Base-by-base conservation (phyloP, 495 filamentous ascomycete genomes). In the Barbatosphaeria neglecta region DNA sequence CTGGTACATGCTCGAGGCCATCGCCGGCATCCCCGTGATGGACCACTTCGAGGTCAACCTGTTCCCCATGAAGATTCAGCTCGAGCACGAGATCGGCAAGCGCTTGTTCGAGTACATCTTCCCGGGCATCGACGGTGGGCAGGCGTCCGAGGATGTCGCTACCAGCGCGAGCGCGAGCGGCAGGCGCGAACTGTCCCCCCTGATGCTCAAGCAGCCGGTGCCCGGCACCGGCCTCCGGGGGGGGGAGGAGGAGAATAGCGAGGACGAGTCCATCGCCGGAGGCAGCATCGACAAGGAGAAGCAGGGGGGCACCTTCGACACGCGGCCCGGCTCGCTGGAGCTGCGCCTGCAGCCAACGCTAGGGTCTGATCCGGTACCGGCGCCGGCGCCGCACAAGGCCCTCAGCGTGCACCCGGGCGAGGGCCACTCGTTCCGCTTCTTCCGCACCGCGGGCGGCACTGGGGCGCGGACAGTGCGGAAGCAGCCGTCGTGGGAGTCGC, bases 101-200 rank as follows among this genome's bases (percentile, higher is more conserved):
- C 90, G 81, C 60, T 74, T 99, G 17, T 96, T 97, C 56, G 90
- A 97, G 63, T 99, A 99, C 66, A 86, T 97, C 50, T 99, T 99
- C 67, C 92, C 92, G 0, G 86, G 84, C 25, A 63, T 70, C 16
- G 67, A 72, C 10, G 75, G 78, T 39, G 81, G 16, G 16, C 9
- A 16, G 31, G 13, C 16, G 13, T n/a, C 77, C 20, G 69, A 80
- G 19, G n/a, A n/a, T n/a, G n/a, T n/a, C n/a, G n/a, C n/a, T n/a
- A n/a, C n/a, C n/a, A n/a, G n/a, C n/a, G n/a, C n/a, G n/a, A n/a
- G n/a, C n/a, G n/a, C n/a, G n/a, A n/a, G 71, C 43, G 8, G 23
- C 55, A 19, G 48, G 41, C 18, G 61, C 60, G 47, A 79, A 81
- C 56, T 80, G 16, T 88, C 84, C 22, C 86, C 90, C 5, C 86